phyloP scores from a whole-genome alignment of 305 asterid species.

The Solanum hybrid region DNA sequence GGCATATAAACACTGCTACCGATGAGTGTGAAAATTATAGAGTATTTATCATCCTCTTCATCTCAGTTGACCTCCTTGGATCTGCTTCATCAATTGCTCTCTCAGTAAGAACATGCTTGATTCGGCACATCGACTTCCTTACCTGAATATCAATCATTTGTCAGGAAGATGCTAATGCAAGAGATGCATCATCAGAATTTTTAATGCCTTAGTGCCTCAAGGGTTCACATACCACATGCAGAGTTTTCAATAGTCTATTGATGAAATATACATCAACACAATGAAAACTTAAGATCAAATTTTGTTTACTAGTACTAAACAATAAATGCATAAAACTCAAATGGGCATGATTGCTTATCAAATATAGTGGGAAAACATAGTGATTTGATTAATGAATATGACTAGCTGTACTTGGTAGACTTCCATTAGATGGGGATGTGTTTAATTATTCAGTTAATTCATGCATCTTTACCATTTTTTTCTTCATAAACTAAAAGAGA shows the following conservation, averaged over 20 bases:
- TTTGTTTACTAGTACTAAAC: not conserved
- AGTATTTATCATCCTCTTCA: constrained; percentile 84
- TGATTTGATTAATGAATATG: not conserved
- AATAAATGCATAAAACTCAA: not conserved
- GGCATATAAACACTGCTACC: not conserved
- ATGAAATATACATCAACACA: not conserved
- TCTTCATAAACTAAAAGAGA: not conserved
- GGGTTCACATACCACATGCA: not conserved
- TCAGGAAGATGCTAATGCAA: not conserved
- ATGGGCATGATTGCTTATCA: not conserved
- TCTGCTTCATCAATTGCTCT: constrained; percentile 90
- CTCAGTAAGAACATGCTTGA: constrained; percentile 88
- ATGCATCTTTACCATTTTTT: not conserved
- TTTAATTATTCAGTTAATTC: not conserved
- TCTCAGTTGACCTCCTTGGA: constrained; percentile 84
- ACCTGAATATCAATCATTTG: constrained; percentile 38
- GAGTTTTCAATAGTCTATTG: not conserved
- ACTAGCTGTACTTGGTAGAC: not conserved
- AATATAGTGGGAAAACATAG: not conserved
- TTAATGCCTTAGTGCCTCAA: not conserved
- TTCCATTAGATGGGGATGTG: not conserved
- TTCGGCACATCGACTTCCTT: constrained; percentile 49
- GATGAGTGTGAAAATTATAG: constrained; percentile 7
- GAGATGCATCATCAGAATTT: not conserved
- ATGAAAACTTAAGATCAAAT: not conserved